Base-by-base conservation (phyloP, 345 rosid species). In the Linum trigynum region DNA sequence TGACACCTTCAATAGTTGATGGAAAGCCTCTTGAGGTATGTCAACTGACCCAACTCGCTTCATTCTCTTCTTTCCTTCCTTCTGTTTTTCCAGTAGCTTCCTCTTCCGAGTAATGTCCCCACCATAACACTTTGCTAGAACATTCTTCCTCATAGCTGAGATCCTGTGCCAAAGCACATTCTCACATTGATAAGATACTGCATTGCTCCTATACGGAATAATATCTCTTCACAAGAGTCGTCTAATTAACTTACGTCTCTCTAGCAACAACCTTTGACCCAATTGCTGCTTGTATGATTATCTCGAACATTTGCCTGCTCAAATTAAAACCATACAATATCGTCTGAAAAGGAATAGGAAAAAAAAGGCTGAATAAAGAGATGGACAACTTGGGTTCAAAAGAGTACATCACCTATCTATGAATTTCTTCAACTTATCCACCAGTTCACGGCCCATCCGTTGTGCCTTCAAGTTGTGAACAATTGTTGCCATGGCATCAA, bases 51-150 rank as follows among this genome's bases (percentile, higher is more conserved):
- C 99, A 67, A 94, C 77, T 7, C 99, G 83, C 76, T 94, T 94
- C 99, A 94, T 94, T 40, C 96, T 75, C 75, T 90, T 94, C 83
- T 94, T 94, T 65, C 99, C 99, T 84, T 94, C 97, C 81, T 90
- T 90, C 62, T 94, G 96, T 65, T 94, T 94, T 81, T 90, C 99
- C 63, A 94, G 76, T 59, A 90, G 89, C 83, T 94, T 94, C 83
- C 71, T 86, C 77, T 94, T 94, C 69, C 99, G 77, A 4, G 95
- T 88, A 61, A 94, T 73, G 69, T 94, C 99, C 65, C 99, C 99
- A 45, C 99, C 99, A 61, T 94, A 90, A 71, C 99, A 90, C 81
- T 94, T 90, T 36, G 97, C 99, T 65, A 94, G 92, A 43, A 94
- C 99, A 63, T 90, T 94, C 82, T 94, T 94, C 67, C 99, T 80